phyloP scores from a whole-genome alignment of 106 monocot genomes.

The Posidonia australis region DNA sequence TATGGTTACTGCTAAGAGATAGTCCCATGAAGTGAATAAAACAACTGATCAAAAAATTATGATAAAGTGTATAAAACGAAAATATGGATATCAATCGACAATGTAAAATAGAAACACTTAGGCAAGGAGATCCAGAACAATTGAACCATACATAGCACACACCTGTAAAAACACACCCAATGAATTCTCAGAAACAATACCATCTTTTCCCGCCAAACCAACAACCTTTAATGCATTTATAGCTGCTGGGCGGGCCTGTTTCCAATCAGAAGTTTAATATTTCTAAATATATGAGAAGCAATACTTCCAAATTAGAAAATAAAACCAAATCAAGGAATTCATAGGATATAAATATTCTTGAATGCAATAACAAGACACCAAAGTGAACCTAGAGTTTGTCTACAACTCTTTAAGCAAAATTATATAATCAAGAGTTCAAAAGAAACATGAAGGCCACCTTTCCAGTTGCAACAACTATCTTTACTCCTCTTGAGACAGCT shows the following conservation, averaged over 20 bases:
- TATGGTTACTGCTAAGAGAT: too few species aligned
- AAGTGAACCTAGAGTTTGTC: neutral
- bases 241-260: constrained; percentile 78
- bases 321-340: too few species aligned
- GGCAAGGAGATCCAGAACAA: neutral
- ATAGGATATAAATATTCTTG: neutral
- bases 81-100: neutral
- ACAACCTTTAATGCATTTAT: constrained; percentile 54
- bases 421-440: neutral
- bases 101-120: neutral
- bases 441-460: constrained; percentile 42
- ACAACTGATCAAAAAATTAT: too few species aligned
- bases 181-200: constrained; percentile 60
- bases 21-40: too few species aligned
- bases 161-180: constrained; percentile 94
- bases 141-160: neutral
- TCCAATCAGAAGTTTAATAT: constrained; percentile 7
- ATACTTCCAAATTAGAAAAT: neutral
- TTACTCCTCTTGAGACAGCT: constrained; percentile 76
- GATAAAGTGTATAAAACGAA: too few species aligned
- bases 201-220: constrained; percentile 59
- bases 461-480: constrained; percentile 85
- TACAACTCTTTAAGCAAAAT: neutral
- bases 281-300: neutral
- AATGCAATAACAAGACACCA: neutral